Conservation (phyloP, 495 filamentous ascomycete genomes). For the Aspergillus bertholletiae region DNA sequence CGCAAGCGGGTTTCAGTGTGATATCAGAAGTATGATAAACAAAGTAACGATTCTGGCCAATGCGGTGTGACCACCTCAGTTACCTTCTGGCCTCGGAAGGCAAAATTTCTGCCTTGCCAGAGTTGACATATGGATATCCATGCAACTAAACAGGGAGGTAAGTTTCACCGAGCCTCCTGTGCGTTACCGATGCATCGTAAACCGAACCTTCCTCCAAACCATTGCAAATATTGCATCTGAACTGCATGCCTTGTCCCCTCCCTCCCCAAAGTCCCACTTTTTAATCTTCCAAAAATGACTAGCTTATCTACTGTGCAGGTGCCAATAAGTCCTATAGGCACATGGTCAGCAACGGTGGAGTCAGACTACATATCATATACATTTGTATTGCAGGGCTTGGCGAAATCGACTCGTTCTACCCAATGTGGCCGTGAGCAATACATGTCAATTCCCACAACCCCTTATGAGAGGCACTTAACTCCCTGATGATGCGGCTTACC, state of each 20-base stretch:
- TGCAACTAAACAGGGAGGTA: background rate
- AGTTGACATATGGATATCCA: background rate
- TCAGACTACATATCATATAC: conserved; percentile 16
- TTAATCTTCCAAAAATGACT: conserved; percentile 14
- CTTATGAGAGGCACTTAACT: background rate
- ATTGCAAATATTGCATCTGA: conserved; percentile 7
- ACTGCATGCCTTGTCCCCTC: background rate
- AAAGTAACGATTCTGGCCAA: background rate
- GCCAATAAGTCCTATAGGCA: conserved; percentile 11
- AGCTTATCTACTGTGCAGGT: conserved; percentile 19
- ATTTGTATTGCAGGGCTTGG: conserved; percentile 10
- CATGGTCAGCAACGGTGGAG: conserved; percentile 10
- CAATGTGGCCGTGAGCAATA: conserved; percentile 3
- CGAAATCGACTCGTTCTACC: conserved; percentile 13
- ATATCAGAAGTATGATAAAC: background rate
- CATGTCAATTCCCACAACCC: conserved; percentile 11
- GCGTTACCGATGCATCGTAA: conserved; percentile 6
- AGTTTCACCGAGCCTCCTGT: background rate
- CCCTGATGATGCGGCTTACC: background rate
- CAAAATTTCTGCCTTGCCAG: background rate
- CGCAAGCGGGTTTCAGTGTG: background rate
- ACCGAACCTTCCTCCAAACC: background rate
- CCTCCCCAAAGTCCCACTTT: conserved; percentile 16
- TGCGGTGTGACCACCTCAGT: background rate
- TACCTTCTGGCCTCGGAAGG: background rate